These are phyloP conservation scores for Posidonia australis DNA, from an alignment of 106 monocot genomes.

Conservation along the genomic window DNA sequence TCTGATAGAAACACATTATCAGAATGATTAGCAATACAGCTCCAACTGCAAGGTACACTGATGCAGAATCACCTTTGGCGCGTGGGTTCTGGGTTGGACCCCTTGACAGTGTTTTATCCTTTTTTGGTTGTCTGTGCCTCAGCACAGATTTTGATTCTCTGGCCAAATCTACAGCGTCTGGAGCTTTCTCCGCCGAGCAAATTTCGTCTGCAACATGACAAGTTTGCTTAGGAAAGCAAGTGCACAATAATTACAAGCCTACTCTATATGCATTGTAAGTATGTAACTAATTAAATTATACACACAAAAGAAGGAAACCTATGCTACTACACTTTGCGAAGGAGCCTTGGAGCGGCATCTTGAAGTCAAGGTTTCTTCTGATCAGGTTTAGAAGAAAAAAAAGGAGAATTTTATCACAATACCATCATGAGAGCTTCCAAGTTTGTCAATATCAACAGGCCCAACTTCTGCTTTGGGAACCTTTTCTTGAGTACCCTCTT, in stretches of 20 bases:
- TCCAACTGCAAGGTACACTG: background rate
- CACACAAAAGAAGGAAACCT: background rate
- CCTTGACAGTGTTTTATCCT: background rate
- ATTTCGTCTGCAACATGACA: background rate
- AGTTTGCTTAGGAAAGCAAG: background rate
- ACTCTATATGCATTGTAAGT: background rate
- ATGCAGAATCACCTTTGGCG: background rate
- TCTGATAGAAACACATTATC: background rate
- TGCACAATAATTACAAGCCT: background rate
- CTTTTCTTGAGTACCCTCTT: background rate
- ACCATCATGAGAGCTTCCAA: background rate
- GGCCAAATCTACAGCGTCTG: background rate
- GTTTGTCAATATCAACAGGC: background rate
- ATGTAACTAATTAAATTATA: background rate
- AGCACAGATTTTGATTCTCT: background rate
- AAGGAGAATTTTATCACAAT: background rate
- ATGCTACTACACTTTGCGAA: too few species aligned
- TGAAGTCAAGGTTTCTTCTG: background rate
- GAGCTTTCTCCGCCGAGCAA: background rate
- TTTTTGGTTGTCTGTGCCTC: background rate
- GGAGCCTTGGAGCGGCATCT: background rate
- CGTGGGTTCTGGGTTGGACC: background rate
- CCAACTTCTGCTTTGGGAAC: background rate
- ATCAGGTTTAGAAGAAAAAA: background rate
- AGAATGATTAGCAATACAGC: background rate